These are phyloP conservation scores for Zarea fungicola DNA, from an alignment of 2,329 filamentous ascomycete species.

Conservation along the genomic window DNA sequence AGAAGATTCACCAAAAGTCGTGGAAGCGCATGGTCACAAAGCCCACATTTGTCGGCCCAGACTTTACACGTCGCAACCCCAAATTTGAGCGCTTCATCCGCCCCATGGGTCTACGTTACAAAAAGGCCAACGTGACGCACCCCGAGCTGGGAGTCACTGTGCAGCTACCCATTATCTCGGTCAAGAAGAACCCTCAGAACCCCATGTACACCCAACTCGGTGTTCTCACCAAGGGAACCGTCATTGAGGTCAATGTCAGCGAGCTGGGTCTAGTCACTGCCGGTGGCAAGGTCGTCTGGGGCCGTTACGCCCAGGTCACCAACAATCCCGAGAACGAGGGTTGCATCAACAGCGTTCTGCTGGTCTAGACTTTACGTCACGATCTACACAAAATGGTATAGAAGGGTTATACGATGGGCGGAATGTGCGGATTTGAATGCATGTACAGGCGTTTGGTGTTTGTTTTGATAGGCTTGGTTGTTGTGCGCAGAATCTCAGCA, in stretches of 20 bases:
- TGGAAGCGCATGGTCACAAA: conserved; percentile 67
- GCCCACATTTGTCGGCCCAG: conserved; percentile 71
- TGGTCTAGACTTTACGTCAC: conserved; percentile 22
- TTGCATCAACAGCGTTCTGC: conserved; percentile 37
- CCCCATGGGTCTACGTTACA: conserved; percentile 46
- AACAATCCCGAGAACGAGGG: conserved; percentile 46
- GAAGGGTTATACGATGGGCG: background rate
- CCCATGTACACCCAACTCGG: conserved; percentile 90
- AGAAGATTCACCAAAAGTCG: conserved; percentile 84
- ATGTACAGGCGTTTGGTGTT: conserved; percentile 26
- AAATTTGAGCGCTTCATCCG: conserved; percentile 61
- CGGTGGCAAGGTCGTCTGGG: conserved; percentile 90
- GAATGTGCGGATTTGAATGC: conserved; percentile 15
- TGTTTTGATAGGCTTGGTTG: conserved; percentile 14
- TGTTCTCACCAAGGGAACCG: conserved; percentile 75
- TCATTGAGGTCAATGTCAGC: conserved; percentile 85
- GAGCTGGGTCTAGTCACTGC: conserved; percentile 89
- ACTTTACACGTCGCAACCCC: conserved; percentile 84
- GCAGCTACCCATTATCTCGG: conserved; percentile 70
- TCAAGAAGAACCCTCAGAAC: conserved; percentile 69
- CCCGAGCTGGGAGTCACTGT: conserved; percentile 82
- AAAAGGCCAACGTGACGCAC: conserved; percentile 56
- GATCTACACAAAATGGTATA: background rate
- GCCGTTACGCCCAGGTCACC: conserved; percentile 70
- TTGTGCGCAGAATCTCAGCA: background rate